A percentile compares a stretch with the other conserved stretches of the same genome.
phyloP scores from a whole-genome alignment of 148 eudicot genomes.

The Nepenthes mirabilis region DNA sequence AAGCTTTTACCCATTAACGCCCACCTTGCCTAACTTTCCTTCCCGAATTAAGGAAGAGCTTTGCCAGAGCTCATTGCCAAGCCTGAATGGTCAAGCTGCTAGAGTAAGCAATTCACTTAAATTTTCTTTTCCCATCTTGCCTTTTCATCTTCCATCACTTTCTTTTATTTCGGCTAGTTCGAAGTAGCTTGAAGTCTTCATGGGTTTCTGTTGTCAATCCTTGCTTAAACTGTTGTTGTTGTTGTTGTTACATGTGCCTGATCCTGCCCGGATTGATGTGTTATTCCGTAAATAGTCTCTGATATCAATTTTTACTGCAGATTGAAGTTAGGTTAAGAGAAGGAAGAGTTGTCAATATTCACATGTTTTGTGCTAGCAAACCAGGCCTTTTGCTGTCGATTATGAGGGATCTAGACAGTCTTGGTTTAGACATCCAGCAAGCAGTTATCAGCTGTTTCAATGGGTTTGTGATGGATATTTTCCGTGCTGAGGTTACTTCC shows the following conservation, averaged over 20 bases:
- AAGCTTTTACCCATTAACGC: conserved; percentile 64
- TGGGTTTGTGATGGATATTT: conserved; percentile 86
- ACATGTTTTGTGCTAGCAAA: conserved; percentile 78
- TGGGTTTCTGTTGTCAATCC: too few species aligned
- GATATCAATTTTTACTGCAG: conserved; percentile 18
- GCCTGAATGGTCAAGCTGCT: conserved; percentile 77
- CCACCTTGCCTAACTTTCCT: conserved; percentile 56
- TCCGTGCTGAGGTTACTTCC: conserved; percentile 71
- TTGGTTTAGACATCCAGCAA: conserved; percentile 84
- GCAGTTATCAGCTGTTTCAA: conserved; percentile 94
- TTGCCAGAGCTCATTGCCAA: conserved; percentile 53
- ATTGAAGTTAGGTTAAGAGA: conserved; percentile 87
- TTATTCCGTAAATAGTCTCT: not conserved
- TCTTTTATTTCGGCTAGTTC: not conserved
- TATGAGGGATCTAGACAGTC: conserved; percentile 64
- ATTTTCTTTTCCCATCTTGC: not conserved
- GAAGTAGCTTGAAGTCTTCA: too few species aligned
- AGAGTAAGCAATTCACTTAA: conserved; percentile 27
- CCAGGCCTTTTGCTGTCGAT: conserved; percentile 80
- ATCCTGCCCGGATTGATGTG: not conserved
- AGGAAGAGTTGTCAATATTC: conserved; percentile 80
- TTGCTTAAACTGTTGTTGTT: not conserved
- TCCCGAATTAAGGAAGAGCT: conserved; percentile 77
- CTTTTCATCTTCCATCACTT: not conserved
- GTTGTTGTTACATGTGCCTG: not conserved